A percentile compares a stretch with the other conserved stretches of the same genome.
Evolutionary conservation across 2,329 filamentous ascomycete species (phyloP).

Genomic region (Colletotrichum chlorophyti): DNA sequence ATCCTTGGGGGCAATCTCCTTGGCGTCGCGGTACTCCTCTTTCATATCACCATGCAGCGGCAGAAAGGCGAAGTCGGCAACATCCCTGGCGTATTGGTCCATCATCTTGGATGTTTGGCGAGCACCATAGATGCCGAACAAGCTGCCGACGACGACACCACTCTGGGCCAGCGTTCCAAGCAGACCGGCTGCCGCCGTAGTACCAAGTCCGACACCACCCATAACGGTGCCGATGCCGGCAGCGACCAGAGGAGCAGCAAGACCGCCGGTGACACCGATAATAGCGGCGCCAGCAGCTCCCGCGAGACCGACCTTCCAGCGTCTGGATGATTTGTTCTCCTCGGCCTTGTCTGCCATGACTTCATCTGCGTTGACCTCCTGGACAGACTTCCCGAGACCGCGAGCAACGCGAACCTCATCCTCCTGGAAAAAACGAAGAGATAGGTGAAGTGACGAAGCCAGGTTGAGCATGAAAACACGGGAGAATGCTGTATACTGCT

Average conservation of each 20-base stretch:
- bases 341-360: conserved; percentile 51
- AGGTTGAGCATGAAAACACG: conserved; percentile 74
- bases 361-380: conserved; percentile 45
- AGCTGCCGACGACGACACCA: conserved; percentile 77
- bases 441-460: conserved; percentile 74
- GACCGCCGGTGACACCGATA: conserved; percentile 76
- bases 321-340: conserved; percentile 67
- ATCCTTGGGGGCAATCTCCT: conserved; percentile 60
- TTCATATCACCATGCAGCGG: conserved; percentile 65
- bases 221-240: conserved; percentile 82
- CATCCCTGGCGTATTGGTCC: conserved; percentile 84
- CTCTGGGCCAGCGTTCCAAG: conserved; percentile 83
- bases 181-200: conserved; percentile 77
- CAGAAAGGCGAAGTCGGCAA: conserved; percentile 88
- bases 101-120: conserved; percentile 86
- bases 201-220: conserved; percentile 77
- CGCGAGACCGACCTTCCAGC: conserved; percentile 72
- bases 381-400: conserved; percentile 77
- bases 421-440: conserved; percentile 67
- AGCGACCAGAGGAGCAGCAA: conserved; percentile 78
- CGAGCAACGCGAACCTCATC: conserved; percentile 80
- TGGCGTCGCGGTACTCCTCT: conserved; percentile 54
- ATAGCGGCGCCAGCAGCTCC: conserved; percentile 61
- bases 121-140: conserved; percentile 92
- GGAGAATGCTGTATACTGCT: conserved; percentile 79